Conservation (phyloP, 306 rosid species). For the Pyrus betulifolia region DNA sequence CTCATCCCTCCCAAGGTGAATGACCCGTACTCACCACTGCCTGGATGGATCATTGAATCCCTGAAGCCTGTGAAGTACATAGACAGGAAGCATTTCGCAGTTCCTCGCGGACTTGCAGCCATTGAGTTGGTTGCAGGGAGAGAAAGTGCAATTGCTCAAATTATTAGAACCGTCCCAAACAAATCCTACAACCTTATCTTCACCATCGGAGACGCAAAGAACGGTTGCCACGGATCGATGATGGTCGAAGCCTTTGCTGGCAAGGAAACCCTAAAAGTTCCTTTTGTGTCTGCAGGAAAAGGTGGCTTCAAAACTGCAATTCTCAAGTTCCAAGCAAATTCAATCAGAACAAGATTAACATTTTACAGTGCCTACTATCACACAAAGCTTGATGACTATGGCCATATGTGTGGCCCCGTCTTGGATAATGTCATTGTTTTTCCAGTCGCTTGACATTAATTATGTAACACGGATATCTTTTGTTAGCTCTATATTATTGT, state of each 20-base stretch:
- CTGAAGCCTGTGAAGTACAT: slow-evolving; percentile 47
- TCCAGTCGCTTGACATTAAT: slow-evolving; percentile 7
- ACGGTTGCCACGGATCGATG: slow-evolving; percentile 45
- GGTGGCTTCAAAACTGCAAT: slow-evolving; percentile 36
- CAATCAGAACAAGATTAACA: slow-evolving; percentile 23
- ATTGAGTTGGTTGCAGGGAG: slow-evolving; percentile 41
- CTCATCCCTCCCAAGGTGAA: slow-evolving; percentile 36
- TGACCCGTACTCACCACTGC: slow-evolving; percentile 39
- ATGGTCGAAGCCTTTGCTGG: slow-evolving; percentile 46
- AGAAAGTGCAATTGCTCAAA: slow-evolving; percentile 54
- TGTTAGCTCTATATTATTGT: not conserved
- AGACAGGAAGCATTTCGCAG: slow-evolving; percentile 39
- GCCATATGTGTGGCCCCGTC: slow-evolving; percentile 49
- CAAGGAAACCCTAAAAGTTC: slow-evolving; percentile 25
- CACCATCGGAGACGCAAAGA: slow-evolving; percentile 52
- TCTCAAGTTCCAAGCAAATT: slow-evolving; percentile 37
- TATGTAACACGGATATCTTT: not conserved
- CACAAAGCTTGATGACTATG: slow-evolving; percentile 31
- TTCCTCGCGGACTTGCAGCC: slow-evolving; percentile 36
- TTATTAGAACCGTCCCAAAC: slow-evolving; percentile 34
- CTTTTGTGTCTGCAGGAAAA: slow-evolving; percentile 30
- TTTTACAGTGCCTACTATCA: slow-evolving; percentile 46
- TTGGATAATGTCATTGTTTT: slow-evolving; percentile 38
- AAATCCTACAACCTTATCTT: slow-evolving; percentile 35
- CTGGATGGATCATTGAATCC: slow-evolving; percentile 51